phyloP scores from a whole-genome alignment of 257 asterid genomes.

The Voacanga thouarsii region DNA sequence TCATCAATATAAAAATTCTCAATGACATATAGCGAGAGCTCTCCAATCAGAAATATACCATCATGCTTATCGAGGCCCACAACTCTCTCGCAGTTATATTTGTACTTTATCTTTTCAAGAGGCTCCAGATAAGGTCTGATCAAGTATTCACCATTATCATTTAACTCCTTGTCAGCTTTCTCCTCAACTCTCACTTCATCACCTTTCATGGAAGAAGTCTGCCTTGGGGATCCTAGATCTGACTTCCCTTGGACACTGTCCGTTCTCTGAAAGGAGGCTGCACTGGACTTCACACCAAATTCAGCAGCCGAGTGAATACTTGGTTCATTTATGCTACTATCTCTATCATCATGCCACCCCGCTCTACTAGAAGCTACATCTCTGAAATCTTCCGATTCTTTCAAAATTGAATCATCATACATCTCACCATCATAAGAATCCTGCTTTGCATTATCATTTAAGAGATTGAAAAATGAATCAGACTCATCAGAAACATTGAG shows the following conservation, averaged over 20 bases:
- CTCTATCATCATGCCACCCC: conserved; percentile 89
- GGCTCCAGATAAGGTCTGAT: conserved; percentile 93
- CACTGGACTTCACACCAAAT: conserved; percentile 74
- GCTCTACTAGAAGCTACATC: conserved; percentile 69
- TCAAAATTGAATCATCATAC: conserved; percentile 64
- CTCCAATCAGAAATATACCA: conserved; percentile 93
- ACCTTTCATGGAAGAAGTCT: conserved; percentile 53
- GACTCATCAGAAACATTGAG: conserved; percentile 55
- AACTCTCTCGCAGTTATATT: conserved; percentile 96
- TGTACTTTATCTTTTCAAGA: conserved; percentile 76
- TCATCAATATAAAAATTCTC: conserved; percentile 95
- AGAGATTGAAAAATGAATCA: conserved; percentile 55
- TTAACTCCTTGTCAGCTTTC: conserved; percentile 79
- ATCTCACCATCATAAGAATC: conserved; percentile 57
- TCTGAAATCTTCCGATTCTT: conserved; percentile 66
- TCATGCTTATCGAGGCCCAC: conserved; percentile 98
- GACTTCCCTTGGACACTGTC: conserved; percentile 74
- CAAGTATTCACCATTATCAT: conserved; percentile 94
- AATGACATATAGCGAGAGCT: conserved; percentile 76
- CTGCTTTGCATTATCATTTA: conserved; percentile 54
- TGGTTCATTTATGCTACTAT: conserved; percentile 82
- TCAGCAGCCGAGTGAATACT: conserved; percentile 93
- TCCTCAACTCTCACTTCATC: conserved; percentile 67
- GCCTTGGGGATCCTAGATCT: conserved; percentile 75
- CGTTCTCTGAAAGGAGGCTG: conserved; percentile 60